Evolutionary conservation across 2,329 filamentous ascomycete species (phyloP), one percentile per base, ranked within the genome.

Genomic region (Diaporthe sp.): DNA sequence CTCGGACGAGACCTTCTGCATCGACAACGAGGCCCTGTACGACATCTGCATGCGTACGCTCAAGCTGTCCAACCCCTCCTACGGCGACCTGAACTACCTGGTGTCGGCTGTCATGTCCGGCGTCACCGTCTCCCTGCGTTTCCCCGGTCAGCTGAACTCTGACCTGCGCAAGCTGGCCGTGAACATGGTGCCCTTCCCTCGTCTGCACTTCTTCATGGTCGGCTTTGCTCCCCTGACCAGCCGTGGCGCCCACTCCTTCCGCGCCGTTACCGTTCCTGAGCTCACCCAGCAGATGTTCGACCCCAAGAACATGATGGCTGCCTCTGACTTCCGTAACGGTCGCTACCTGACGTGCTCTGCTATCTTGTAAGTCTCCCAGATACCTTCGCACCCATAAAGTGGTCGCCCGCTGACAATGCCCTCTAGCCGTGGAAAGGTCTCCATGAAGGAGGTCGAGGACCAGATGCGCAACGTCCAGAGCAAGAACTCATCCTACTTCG

Each of bases 231-330:
- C 97, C 85, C 92, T 99, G 84, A 99, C 97, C 86, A 98, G 95
- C 87, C 88, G 88, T 79, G 88, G 88, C 82, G 94, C 96, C 81
- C 88, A 97, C 91, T 95, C 94, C 82, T 99, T 98, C 96, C 97
- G 97, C 85, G 96, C 97, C 81, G 94, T 98, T 87, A 96, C 94
- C 84, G 97, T 99, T 78, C 96, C 97, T 76, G 97, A 99, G 91
- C 92, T 99, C 87, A 98, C 97, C 83, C 97, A 99, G 91, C 97
- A 99, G 89, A 98, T 99, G 95, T 99, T 98, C 91, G 97, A 99
- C 91, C 96, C 97, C 84, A 99, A 98, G 95, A 99, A 99, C 94
- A 99, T 99, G 96, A 99, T 99, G 97, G 97, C 97, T 89, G 97
- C 97, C 80, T 97, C 96, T 79, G 97, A 99, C 90, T 99, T 99